Evolutionary conservation across 345 rosid genomes (phyloP).

Genomic region (Eucalyptus sideroxylon): DNA sequence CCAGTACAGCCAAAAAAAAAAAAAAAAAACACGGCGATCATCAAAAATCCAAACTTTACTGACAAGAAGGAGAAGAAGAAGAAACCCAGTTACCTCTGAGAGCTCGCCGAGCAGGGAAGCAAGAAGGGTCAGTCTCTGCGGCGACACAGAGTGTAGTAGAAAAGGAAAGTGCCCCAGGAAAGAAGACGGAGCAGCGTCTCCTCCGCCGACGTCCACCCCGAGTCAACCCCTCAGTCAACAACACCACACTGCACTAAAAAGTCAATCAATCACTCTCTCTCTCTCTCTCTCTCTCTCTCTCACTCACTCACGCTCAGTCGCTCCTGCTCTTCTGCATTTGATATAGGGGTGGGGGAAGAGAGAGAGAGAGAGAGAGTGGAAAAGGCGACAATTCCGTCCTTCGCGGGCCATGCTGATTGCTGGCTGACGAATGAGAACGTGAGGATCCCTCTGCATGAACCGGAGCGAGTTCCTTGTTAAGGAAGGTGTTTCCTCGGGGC

Average conservation of each 20-base stretch:
- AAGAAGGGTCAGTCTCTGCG: background rate
- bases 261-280: background rate
- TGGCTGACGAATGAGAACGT: background rate
- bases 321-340: background rate
- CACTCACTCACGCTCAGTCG: background rate
- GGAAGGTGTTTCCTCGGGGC: background rate
- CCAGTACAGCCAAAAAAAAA: background rate
- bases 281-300: no score
- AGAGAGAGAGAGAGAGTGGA: background rate
- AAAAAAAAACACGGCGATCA: background rate
- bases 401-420: background rate
- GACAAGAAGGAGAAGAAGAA: background rate
- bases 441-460: background rate
- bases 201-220: background rate
- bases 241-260: background rate
- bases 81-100: background rate
- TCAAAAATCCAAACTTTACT: background rate
- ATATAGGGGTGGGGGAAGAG: background rate
- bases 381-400: background rate
- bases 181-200: background rate
- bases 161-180: background rate
- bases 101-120: background rate
- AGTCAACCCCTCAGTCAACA: background rate
- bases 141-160: background rate
- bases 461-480: background rate